Conservation (phyloP, 2,329 filamentous ascomycete genomes). For the Hypoxylon sp. region DNA sequence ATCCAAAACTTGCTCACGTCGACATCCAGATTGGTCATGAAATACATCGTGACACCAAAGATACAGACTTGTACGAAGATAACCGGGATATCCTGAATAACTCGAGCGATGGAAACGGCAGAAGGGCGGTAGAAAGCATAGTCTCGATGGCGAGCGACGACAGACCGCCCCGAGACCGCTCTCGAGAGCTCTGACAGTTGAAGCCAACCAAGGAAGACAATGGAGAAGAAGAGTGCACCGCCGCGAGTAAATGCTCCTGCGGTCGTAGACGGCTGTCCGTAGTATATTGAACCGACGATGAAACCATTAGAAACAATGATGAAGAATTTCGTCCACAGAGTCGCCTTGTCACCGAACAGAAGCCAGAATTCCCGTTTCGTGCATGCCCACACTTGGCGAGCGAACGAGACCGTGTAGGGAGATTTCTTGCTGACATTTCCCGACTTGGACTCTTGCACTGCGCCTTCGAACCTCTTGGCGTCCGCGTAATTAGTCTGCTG, state of each 20-base stretch:
- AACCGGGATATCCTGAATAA: slow-evolving; percentile 71
- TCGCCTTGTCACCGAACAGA: slow-evolving; percentile 80
- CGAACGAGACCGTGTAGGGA: slow-evolving; percentile 82
- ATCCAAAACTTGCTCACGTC: slow-evolving; percentile 78
- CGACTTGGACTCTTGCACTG: slow-evolving; percentile 77
- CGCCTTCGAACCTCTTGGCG: slow-evolving; percentile 75
- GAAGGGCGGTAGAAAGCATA: slow-evolving; percentile 69
- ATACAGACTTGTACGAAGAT: slow-evolving; percentile 75
- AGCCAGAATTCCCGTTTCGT: slow-evolving; percentile 85
- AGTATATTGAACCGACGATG: slow-evolving; percentile 85
- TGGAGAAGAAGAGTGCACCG: slow-evolving; percentile 65
- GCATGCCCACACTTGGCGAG: slow-evolving; percentile 77
- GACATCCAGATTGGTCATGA: slow-evolving; percentile 79
- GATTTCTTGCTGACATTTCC: slow-evolving; percentile 78
- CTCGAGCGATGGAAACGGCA: slow-evolving; percentile 70
- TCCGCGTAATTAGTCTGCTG: slow-evolving; percentile 70
- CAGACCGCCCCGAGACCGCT: slow-evolving; percentile 78
- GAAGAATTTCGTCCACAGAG: slow-evolving; percentile 83
- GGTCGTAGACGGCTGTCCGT: slow-evolving; percentile 73
- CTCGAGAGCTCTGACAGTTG: slow-evolving; percentile 85
- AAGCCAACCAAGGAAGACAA: slow-evolving; percentile 73
- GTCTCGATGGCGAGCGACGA: slow-evolving; percentile 65
- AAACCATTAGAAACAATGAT: slow-evolving; percentile 81
- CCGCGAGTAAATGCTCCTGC: slow-evolving; percentile 73
- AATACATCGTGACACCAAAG: slow-evolving; percentile 82